phyloP scores from a whole-genome alignment of 306 rosid genomes.

The Corylus heterophylla region DNA sequence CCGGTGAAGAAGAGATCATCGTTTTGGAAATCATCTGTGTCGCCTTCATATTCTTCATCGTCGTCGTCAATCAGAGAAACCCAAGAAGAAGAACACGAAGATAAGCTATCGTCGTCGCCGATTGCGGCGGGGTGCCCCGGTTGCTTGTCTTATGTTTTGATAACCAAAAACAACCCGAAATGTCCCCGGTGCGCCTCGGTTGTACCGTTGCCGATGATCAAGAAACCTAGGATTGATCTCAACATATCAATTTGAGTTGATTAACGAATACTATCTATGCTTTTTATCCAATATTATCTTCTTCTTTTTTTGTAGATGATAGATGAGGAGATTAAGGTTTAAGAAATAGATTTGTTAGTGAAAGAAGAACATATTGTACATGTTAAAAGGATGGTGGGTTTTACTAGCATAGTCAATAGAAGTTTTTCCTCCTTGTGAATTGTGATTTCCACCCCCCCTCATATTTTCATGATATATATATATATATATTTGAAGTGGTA shows the following conservation, averaged over 20 bases:
- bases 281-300: constrained; percentile 5
- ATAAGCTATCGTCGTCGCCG: constrained; percentile 53
- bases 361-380: constrained; percentile 53
- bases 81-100: constrained; percentile 65
- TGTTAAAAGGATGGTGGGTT: constrained; percentile 32
- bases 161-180: constrained; percentile 79
- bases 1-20: constrained; percentile 58
- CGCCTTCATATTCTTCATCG: constrained; percentile 61
- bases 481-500: too few relatives aligned
- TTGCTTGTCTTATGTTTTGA: constrained; percentile 82
- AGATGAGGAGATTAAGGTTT: constrained; percentile 37
- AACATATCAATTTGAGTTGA: constrained; percentile 64
- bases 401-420: constrained; percentile 38
- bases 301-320: constrained; percentile 57
- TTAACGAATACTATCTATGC: constrained; percentile 13
- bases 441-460: not conserved
- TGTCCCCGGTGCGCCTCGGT: constrained; percentile 85
- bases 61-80: constrained; percentile 66
- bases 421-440: constrained; percentile 11
- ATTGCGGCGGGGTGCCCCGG: constrained; percentile 96
- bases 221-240: constrained; percentile 93
- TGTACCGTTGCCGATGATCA: constrained; percentile 61
- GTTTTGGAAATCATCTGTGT: constrained; percentile 52
- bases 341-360: constrained; percentile 41
- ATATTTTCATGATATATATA: not conserved